Base-by-base conservation (phyloP, 2,329 filamentous ascomycete genomes). In the Aspergillus eucalypticola region DNA sequence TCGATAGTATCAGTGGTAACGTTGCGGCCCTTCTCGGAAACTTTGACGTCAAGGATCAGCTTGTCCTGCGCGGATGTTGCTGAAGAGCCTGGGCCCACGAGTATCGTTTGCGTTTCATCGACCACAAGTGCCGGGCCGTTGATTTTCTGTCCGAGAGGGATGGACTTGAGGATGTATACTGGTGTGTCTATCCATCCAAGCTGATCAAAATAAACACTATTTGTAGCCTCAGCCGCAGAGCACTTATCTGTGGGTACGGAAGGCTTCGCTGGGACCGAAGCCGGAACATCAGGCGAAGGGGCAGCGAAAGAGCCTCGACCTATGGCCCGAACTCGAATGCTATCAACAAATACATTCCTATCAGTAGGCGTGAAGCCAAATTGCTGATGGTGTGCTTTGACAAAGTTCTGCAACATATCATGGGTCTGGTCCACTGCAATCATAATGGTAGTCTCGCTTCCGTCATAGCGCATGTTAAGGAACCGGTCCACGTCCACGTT, bases 71-170 rank as follows among this genome's bases (percentile, higher is more conserved):
- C 67, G 11, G 79, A 68, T 3, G 67, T 75, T 1, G 78, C 78
- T 1, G 69, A 73, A 1, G 75, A 70, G 15, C 64, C 67, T 1
- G 77, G 78, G 1, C 70, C 69, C 3, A 82, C 74, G 5, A 82
- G 67, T n/a, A 82, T 78, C 0, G 79, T 82, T 58, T 82, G 79
- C 1, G 79, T 82, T 48, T 77, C 71, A 64, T 82, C 73, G 32
- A 74, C 68, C 13, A 73, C 38, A n/a, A 71, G 61, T 0, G 76
- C 75, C 0, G 77, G 46, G 5, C 46, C 46, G 8, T 19, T 25
- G 25, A 50, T n/a, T 3, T 11, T 50, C 7, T 17, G 8, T 8
- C 44, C 44, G 3, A 17, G 15, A 6, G 46, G 46, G 25, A 50
- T 50, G 3, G 15, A 29, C 1, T 29, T 29, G 27, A 29, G 27